Evolutionary conservation across 1,284 basidiomycete genomes (phyloP), one percentile per base, ranked within the genome.

Genomic region (Microbotryum lychnidis-dioicae): DNA sequence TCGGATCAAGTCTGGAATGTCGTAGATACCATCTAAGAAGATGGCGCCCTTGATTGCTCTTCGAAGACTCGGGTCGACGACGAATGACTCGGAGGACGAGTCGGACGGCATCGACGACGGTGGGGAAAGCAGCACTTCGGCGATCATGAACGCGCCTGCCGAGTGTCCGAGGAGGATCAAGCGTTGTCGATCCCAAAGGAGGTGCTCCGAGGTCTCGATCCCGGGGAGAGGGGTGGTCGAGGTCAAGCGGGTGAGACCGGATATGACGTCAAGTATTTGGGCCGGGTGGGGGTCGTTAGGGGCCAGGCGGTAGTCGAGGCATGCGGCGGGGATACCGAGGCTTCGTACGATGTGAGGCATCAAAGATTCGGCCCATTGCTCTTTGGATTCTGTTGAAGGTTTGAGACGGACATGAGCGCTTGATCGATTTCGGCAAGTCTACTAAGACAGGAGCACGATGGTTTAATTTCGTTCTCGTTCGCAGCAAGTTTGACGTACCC

Each of bases 61-160:
- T 6, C 67, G 57, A 3, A 68, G 16, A 1, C 7, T 4, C 7
- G 27, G 1, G 2, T 60, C 58, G 9, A 68, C 63, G 5, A 23
- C 33, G 58, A 60, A 67, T 4, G 58, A n/a, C n/a, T n/a, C n/a
- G n/a, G n/a, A 45, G 6, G 10, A 12, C 48, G 50, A 29, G n/a
- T 25, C 25, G 25, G 33, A 1, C 0, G 58, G 56, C 1, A n/a
- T 33, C 27, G 51, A 50, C 21, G 59, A 58, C 1, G 4, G 12
- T 6, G 63, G 60, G 27, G 62, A 33, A 50, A 67, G 55, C 25
- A 57, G 37, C 10, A 50, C 49, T 21, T 44, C 37, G 27, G 25
- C n/a, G 25, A 55, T 58, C 51, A 69, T 67, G 57, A 69, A 69
- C 4, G 67, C 65, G 27, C 67, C 67, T 3, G 60, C 67, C 9